Base-by-base conservation (phyloP, 768 basidiomycete species). In the Leccinum aurantiacum region DNA sequence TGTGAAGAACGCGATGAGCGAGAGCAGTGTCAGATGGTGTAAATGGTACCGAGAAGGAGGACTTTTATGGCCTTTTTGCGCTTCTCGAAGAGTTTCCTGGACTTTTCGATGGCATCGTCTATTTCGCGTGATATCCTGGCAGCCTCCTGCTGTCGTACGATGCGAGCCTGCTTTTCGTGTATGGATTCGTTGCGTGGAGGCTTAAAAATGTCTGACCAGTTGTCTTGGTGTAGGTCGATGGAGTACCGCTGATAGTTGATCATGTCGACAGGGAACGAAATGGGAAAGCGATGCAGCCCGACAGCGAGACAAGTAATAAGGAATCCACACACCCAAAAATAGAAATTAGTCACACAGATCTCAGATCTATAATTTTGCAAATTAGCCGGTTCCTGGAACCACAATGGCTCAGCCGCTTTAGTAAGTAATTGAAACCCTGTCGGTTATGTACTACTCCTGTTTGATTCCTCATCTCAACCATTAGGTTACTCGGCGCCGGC, bases 41-140 rank as follows among this genome's bases (percentile, higher is more conserved):
- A 22, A 7, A 15, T 22, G 22, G 22, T 53, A 53, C 71, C 72
- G 44, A 74, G 71, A 10, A 72, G 62, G 54, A 72, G 63, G 3
- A 72, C 47, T 29, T 72, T 72, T 64, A 72, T 54, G 6, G 71
- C 72, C 41, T 55, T 62, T 38, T 72, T 72, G n/a, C 71, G 65
- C 35, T 59, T 67, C 3, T 72, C 71, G 6, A 53, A 19, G 0
- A 47, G 46, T 44, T 71, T 72, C 38, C 58, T 62, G 0, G 71
- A 62, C 35, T 59, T 63, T 58, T 74, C 65, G 57, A 74, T 74
- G 0, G 56, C 61, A 29, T 74, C 71, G 50, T 72, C 71, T n/a
- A 72, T 72, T 19, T 72, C 71, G 0, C 50, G 59, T 0, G 71
- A 72, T 15, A 74, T 35, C 1, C 67, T 33, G 0, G 63, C n/a